phyloP scores from a whole-genome alignment of 1,284 basidiomycete species.

The Neonothopanus nambi region DNA sequence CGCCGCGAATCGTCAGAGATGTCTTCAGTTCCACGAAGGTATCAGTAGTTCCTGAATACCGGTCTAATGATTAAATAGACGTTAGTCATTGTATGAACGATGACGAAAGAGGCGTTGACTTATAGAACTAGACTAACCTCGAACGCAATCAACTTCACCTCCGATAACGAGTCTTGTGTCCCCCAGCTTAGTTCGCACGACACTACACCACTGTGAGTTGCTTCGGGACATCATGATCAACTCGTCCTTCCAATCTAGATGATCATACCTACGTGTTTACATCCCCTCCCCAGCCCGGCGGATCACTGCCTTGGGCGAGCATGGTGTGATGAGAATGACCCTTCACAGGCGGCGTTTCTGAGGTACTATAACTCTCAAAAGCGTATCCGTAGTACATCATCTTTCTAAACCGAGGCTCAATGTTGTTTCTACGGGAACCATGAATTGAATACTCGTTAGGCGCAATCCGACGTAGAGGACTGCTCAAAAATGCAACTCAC shows the following conservation, averaged over 20 bases:
- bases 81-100: constrained; percentile 4
- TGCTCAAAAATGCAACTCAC: constrained; percentile 49
- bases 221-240: too few relatives aligned
- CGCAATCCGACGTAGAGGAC: not conserved
- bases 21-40: constrained; percentile 93
- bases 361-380: constrained; percentile 87
- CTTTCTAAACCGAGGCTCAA: constrained; percentile 56
- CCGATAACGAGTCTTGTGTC: constrained; percentile 83
- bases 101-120: not conserved
- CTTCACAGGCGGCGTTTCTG: constrained; percentile 34
- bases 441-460: constrained; percentile 9
- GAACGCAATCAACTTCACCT: constrained; percentile 94
- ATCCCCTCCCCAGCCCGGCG: constrained; percentile 77
- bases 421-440: constrained; percentile 49
- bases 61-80: constrained; percentile 38
- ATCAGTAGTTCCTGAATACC: constrained; percentile 58
- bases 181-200: constrained; percentile 89
- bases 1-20: constrained; percentile 73
- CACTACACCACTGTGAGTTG: constrained; percentile 94
- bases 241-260: too few relatives aligned
- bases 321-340: constrained; percentile 4
- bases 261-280: constrained; percentile 63
- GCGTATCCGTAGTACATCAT: constrained; percentile 80
- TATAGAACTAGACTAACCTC: constrained; percentile 58
- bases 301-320: constrained; percentile 23